A percentile compares a stretch with the other conserved stretches of the same genome.
phyloP scores from a whole-genome alignment of 1,284 basidiomycete genomes.

The Irpex sp. region DNA sequence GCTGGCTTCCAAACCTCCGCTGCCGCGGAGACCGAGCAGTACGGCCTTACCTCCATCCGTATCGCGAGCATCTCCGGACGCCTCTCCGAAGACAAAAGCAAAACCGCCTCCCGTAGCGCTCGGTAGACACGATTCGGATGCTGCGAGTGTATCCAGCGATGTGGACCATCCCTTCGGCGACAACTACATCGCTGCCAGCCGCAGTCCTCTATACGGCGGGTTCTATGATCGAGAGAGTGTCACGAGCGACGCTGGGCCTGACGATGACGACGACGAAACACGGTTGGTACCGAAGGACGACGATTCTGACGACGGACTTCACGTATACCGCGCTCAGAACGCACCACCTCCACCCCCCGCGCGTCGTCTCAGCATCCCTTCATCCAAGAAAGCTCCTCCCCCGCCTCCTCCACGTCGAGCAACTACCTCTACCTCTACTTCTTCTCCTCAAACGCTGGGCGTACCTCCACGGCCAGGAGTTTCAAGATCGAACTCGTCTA shows the following conservation, averaged over 20 bases:
- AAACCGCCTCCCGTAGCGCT: background rate
- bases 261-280: conserved; percentile 25
- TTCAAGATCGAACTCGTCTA: conserved; percentile 17
- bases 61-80: background rate
- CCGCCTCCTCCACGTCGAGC: conserved; percentile 9
- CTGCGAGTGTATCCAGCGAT: conserved; percentile 22
- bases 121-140: conserved; percentile 29
- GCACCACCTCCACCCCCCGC: conserved; percentile 11
- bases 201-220: conserved; percentile 40
- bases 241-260: conserved; percentile 16
- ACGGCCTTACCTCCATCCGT: conserved; percentile 3
- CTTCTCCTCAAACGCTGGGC: background rate
- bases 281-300: conserved; percentile 14
- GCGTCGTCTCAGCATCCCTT: conserved; percentile 6
- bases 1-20: conserved; percentile 23
- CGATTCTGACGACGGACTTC: conserved; percentile 9
- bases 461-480: conserved; percentile 18
- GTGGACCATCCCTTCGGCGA: conserved; percentile 39
- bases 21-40: conserved; percentile 23
- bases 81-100: conserved; percentile 1
- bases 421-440: conserved; percentile 4
- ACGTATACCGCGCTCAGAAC: conserved; percentile 1
- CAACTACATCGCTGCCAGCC: conserved; percentile 36
- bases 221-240: conserved; percentile 18
- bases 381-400: conserved; percentile 8